Evolutionary conservation across 2,329 filamentous ascomycete genomes (phyloP).

Genomic region (Colletotrichum salicis): DNA sequence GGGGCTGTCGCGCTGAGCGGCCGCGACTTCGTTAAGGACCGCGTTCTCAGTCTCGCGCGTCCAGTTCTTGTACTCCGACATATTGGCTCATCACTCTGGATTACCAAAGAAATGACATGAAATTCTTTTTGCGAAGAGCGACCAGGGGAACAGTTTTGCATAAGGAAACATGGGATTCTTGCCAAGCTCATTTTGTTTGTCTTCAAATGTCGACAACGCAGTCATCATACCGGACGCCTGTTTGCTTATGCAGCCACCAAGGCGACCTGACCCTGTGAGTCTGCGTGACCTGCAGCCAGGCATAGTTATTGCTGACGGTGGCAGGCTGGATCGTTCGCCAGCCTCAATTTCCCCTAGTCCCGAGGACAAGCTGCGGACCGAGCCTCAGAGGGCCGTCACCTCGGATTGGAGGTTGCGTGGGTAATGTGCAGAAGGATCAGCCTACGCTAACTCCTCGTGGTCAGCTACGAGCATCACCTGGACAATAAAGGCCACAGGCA

Average conservation of each 20-base stretch:
- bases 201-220: background rate
- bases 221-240: constrained; percentile 4
- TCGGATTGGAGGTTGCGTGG: background rate
- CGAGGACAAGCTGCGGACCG: background rate
- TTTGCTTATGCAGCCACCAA: constrained; percentile 11
- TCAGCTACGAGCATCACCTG: constrained; percentile 4
- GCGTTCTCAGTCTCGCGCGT: constrained; percentile 24
- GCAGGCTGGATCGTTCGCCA: background rate
- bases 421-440: constrained; percentile 10
- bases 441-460: constrained; percentile 5
- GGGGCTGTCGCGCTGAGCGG: constrained; percentile 11
- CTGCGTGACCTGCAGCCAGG: constrained; percentile 6
- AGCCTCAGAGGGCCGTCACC: background rate
- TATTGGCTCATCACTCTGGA: background rate
- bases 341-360: background rate
- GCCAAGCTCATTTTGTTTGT: background rate
- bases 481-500: constrained; percentile 3
- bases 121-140: background rate
- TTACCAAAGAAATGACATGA: background rate
- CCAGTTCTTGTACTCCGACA: constrained; percentile 15
- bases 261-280: background rate
- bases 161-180: background rate
- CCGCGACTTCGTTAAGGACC: constrained; percentile 7
- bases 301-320: constrained; percentile 14
- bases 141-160: too few relatives aligned